Evolutionary conservation across 257 asterid genomes (phyloP), one percentile per base, ranked within the genome.

Genomic region (Gentiana straminea): DNA sequence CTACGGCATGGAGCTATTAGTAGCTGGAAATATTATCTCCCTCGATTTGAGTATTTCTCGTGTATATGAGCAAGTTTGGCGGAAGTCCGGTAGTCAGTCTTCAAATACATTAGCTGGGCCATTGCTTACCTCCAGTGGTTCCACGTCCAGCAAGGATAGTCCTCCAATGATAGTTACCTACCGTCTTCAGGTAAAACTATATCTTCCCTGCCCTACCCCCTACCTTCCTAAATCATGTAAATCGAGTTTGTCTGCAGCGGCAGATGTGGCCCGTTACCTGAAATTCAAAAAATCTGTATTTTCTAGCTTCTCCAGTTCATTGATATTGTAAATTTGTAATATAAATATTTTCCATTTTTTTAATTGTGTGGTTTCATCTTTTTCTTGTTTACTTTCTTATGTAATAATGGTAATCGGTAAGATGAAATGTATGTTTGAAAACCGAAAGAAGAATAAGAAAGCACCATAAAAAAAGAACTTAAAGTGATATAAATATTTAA

Each of bases 131-230:
- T 68, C 85, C 59, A 79, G 67, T 71, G 74, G 84, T 62, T 78
- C 79, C 54, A 60, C 86, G 52, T 73, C 95, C 49, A 78, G 80
- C 69, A 77, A 93, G 77, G 99, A 92, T 53, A 81, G 77, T 66
- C 94, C 99, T 63, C 95, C 99, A 10, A 92, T 92, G 99, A 85
- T 84, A 37, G 94, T 92, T 73, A 92, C 97, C 62, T 92, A 92
- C 64, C 86, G 99, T 56, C 93, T 92, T 66, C 99, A 92, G 99
- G 99, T 92, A 69, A 41, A 46, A 45, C 61, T 58, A 38, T 41
- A 41, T 10, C 35, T 57, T 36, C 41, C 6, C 32, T 56, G 57
- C 61, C 33, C 45, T 63, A 39, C 55, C 39, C 35, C 9, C 58
- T 53, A 50, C 11, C 45, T 58, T 56, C 46, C 44, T 64, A 35